Percentiles rank a stretch among this genome's conserved stretches.
Conservation (phyloP, 176 grass and related monocot species). For the Hordeum vulgare region MorexV3_pseudomolecules_assembly NC_058521.1:572359144-572359643, state of each 20-base stretch:
- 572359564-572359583: constrained; percentile 9
- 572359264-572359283: constrained; percentile 18
- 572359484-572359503: constrained; percentile 6
- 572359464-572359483: neutral
- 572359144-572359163: constrained; percentile 6
- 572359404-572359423: constrained; percentile 8
- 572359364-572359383: constrained; percentile 11
- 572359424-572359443: constrained; percentile 5
- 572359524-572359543: neutral
- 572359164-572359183: constrained; percentile 28
- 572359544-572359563: constrained; percentile 17
- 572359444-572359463: constrained; percentile 12
- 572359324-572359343: constrained; percentile 32
- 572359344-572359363: constrained; percentile 1
- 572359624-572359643: constrained; percentile 1
- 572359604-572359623: constrained; percentile 3
- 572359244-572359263: constrained; percentile 10
- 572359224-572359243: constrained; percentile 29
- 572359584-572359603: neutral
- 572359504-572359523: neutral
- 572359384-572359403: constrained; percentile 24
- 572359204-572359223: constrained; percentile 23
- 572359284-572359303: constrained; percentile 30
- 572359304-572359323: constrained; percentile 25
- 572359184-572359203: constrained; percentile 19